A percentile compares a stretch with the other conserved stretches of the same genome.
Evolutionary conservation across 2,329 filamentous ascomycete species (phyloP).

Genomic region (Penicillium sp.): DNA sequence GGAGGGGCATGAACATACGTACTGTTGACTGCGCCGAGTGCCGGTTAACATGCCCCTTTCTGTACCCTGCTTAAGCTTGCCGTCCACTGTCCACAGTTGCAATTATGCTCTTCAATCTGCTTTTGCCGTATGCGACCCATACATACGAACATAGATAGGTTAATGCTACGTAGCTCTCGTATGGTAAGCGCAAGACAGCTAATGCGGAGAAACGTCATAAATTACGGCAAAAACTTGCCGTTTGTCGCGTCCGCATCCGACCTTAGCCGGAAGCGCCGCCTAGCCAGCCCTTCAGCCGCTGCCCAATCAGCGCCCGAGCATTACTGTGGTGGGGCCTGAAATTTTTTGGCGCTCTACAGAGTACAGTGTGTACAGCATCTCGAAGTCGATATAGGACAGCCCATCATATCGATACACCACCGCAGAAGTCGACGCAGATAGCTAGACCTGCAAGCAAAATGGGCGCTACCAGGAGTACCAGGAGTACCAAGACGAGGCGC

Average conservation of each 20-base stretch:
- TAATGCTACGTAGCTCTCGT: not conserved
- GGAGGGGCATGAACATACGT: no score
- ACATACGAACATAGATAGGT: not conserved
- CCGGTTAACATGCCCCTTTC: no score
- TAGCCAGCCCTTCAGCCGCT: conserved; percentile 12
- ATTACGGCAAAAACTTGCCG: conserved; percentile 18
- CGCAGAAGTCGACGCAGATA: conserved; percentile 5
- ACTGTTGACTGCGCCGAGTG: no score
- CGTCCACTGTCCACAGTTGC: not conserved
- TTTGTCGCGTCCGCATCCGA: conserved; percentile 5
- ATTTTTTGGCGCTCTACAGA: not conserved
- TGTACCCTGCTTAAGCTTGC: no score
- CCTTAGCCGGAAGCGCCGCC: conserved; percentile 8
- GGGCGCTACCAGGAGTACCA: conserved; percentile 60
- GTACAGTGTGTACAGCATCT: no score
- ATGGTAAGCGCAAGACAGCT: conserved; percentile 1
- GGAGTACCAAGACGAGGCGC: conserved; percentile 69
- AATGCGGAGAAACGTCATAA: conserved; percentile 27
- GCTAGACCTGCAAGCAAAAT: conserved; percentile 43
- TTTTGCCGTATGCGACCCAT: no score
- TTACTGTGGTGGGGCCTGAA: not conserved
- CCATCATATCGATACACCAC: not conserved
- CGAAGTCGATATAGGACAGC: not conserved
- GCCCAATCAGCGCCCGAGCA: conserved; percentile 18
- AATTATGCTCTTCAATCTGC: no score